Base-by-base conservation (phyloP, 306 rosid genomes). In the Pyrus bretschneideri region DNA sequence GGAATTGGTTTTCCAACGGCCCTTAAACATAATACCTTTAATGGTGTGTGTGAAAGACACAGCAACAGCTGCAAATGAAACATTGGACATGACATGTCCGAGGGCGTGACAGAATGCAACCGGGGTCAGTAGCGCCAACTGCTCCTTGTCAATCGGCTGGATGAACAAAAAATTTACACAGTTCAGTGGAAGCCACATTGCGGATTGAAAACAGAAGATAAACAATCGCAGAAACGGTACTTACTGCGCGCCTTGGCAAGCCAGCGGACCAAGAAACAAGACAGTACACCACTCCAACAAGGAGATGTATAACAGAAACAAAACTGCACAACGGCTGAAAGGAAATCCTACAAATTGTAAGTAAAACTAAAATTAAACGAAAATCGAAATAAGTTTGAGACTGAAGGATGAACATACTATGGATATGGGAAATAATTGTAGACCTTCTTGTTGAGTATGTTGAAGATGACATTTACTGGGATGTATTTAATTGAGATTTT, bases 351-450 rank as follows among this genome's bases (percentile, higher is more conserved):
- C 27, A 25, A 25, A 25, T 25, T 25, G 27, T 76, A 30, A 54
- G 25, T 19, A 65, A 4, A 55, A 12, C 4, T 49, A 59, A 29
- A 46, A 65, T 49, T 38, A 54, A 61, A 40, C 22, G 33, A 71
- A 73, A 63, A 75, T 62, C 40, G 29, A 65, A 31, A 44, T 8
- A 33, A 40, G 18, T 44, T 27, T 11, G 69, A 58, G 69, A 49
- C 23, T 17, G 52, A 19, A 21, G 65, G 29, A 55, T 27, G 22
- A 23, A 80, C 97, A 74, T 88, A 94, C 97, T 84, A 95, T 11
- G 98, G 98, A 76, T 95, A 95, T 44, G 98, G 98, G 83, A 95
- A 95, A 59, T 95, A 95, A 61, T 95, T 95, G 69, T 95, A 95
- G 83, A 95, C 89, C 86, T 90, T 95, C 89, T 95, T 95, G 91